Evolutionary conservation across 371 early-diverging fungal species (phyloP).

Genomic region (Rhizopus arrhizus): DNA sequence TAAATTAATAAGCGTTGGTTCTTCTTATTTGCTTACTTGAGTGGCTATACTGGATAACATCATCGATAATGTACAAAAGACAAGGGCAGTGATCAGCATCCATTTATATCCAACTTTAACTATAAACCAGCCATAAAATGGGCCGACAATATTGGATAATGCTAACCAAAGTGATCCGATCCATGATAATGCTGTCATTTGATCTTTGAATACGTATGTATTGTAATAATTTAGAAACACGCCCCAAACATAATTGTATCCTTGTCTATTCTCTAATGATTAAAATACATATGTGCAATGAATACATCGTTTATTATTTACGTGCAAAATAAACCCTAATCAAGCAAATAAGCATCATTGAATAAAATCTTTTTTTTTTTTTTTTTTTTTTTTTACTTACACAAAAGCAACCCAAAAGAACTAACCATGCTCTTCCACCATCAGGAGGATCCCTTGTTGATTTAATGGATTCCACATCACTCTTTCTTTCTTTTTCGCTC

Average conservation of each 20-base stretch:
- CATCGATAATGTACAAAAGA: slow-evolving; percentile 54
- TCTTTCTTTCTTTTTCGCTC: neutral
- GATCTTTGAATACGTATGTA: slow-evolving; percentile 29
- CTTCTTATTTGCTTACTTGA: slow-evolving; percentile 49
- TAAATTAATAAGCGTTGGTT: slow-evolving; percentile 1
- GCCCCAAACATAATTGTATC: slow-evolving; percentile 43
- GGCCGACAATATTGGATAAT: slow-evolving; percentile 39
- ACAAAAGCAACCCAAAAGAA: slow-evolving; percentile 33
- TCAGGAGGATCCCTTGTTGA: slow-evolving; percentile 26
- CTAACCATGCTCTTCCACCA: slow-evolving; percentile 36
- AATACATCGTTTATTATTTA: slow-evolving; percentile 7
- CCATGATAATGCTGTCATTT: slow-evolving; percentile 47
- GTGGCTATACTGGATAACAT: slow-evolving; percentile 65
- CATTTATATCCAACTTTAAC: slow-evolving; percentile 57
- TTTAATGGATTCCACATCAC: neutral
- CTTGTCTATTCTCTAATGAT: slow-evolving; percentile 30
- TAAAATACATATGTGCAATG: neutral
- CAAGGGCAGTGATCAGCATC: slow-evolving; percentile 49
- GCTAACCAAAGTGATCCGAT: slow-evolving; percentile 46
- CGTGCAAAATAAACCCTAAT: slow-evolving; percentile 44
- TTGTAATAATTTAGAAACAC: slow-evolving; percentile 44
- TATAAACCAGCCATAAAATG: slow-evolving; percentile 49
- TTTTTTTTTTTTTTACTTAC: slow-evolving; percentile 12
- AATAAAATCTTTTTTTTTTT: slow-evolving; percentile 2
- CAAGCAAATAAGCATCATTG: neutral